Evolutionary conservation across 352 stramenopile species (phyloP).

Genomic region (Phytophthora sp.): DNA sequence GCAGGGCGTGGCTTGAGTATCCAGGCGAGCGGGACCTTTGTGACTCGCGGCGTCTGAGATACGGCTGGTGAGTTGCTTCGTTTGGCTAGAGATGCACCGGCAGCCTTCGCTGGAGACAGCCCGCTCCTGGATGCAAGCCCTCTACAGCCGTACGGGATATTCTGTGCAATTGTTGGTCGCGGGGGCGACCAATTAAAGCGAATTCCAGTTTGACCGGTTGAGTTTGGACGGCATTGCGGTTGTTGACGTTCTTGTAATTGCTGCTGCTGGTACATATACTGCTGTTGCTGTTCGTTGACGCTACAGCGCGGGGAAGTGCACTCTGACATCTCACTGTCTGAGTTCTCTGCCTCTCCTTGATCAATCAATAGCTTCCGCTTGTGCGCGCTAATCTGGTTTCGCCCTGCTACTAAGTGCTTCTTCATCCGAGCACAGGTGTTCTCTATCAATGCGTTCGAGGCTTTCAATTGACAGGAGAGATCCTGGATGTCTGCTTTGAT

Average conservation of each 20-base stretch:
- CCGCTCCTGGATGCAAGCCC: constrained; percentile 11
- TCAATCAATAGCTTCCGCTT: constrained; percentile 41
- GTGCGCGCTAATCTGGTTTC: constrained; percentile 62
- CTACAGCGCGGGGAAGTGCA: constrained; percentile 29
- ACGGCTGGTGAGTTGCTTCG: constrained; percentile 1
- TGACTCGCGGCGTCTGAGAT: constrained; percentile 15
- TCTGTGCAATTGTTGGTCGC: constrained; percentile 13
- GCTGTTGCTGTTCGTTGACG: constrained; percentile 22
- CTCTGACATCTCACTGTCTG: constrained; percentile 22
- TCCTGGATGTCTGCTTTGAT: constrained; percentile 71
- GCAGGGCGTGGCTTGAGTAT: constrained; percentile 23
- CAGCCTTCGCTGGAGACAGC: constrained; percentile 9
- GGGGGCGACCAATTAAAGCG: constrained; percentile 32
- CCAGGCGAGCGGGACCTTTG: constrained; percentile 30
- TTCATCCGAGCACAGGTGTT: constrained; percentile 68
- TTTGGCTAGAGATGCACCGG: constrained; percentile 3
- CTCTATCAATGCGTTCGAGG: constrained; percentile 58
- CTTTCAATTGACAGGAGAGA: constrained; percentile 60
- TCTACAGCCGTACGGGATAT: constrained; percentile 29
- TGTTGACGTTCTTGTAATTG: constrained; percentile 14
- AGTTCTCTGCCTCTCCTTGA: constrained; percentile 27
- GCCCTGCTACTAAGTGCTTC: constrained; percentile 46
- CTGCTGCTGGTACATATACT: constrained; percentile 17
- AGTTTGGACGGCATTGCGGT: constrained; percentile 9
- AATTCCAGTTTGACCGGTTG: constrained; percentile 13